These are phyloP conservation scores for Bolboschoenus planiculmis DNA, from an alignment of 176 grass and related monocot species.

Conservation along the genomic window DNA sequence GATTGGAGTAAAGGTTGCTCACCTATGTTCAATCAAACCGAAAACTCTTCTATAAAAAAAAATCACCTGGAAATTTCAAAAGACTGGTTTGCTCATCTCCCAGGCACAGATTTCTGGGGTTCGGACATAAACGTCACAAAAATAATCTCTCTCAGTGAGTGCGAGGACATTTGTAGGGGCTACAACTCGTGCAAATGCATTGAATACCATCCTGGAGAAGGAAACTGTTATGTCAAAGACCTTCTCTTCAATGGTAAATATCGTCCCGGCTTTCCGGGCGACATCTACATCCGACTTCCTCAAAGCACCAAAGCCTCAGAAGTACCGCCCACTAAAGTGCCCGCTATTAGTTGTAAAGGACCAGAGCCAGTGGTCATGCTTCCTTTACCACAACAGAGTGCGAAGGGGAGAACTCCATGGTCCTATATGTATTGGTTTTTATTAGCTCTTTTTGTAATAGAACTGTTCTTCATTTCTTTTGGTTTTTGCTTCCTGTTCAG, in stretches of 20 bases:
- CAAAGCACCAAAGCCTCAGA: background rate
- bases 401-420: constrained; percentile 4
- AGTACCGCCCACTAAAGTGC: background rate
- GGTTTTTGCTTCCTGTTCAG: constrained; percentile 24
- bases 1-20: constrained; percentile 24
- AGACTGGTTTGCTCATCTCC: background rate
- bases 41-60: no score
- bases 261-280: constrained; percentile 1
- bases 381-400: background rate
- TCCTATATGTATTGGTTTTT: constrained; percentile 16
- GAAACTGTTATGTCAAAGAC: constrained; percentile 13
- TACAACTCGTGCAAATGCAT: background rate
- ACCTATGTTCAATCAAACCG: background rate
- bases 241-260: constrained; percentile 21
- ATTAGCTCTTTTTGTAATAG: constrained; percentile 11
- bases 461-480: constrained; percentile 21
- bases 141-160: background rate
- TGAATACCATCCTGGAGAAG: constrained; percentile 2
- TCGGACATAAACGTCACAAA: background rate
- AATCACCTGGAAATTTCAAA: background rate
- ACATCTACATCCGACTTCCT: constrained; percentile 14
- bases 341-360: background rate
- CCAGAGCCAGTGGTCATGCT: background rate
- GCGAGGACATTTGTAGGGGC: background rate
- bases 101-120: constrained; percentile 16